These are phyloP conservation scores for Rhodocollybia butyracea DNA, from an alignment of 768 basidiomycete species.

Conservation along the genomic window DNA sequence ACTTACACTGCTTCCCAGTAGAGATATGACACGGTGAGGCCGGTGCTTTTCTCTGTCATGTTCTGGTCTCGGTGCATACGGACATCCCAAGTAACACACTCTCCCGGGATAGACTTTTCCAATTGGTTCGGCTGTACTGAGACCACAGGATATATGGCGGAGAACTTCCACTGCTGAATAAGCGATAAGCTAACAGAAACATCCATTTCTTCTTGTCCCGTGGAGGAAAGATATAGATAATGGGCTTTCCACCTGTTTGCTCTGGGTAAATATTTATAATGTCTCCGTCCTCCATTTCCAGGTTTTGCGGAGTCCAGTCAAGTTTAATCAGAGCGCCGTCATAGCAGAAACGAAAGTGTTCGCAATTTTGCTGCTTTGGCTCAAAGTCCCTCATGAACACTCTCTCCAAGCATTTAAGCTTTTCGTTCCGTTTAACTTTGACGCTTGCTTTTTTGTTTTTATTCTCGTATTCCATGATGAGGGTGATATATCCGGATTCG, in stretches of 20 bases:
- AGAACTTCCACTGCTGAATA: background rate
- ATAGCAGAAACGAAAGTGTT: too few relatives aligned
- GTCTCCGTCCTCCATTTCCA: background rate
- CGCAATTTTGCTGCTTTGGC: too few relatives aligned
- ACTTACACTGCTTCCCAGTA: too few relatives aligned
- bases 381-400: too few relatives aligned
- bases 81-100: slow-evolving; percentile 32
- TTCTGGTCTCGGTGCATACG: slow-evolving; percentile 22
- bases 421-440: too few relatives aligned
- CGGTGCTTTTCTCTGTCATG: too few relatives aligned
- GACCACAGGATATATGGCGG: background rate
- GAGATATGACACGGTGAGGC: too few relatives aligned
- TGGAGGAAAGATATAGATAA: background rate
- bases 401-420: too few relatives aligned
- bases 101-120: background rate
- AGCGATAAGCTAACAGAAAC: background rate
- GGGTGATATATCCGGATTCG: too few relatives aligned
- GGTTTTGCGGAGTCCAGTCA: background rate
- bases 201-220: background rate
- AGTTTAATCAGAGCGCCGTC: too few relatives aligned
- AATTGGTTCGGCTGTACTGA: background rate
- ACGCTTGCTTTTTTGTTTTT: too few relatives aligned
- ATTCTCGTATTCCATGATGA: too few relatives aligned
- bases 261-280: background rate
- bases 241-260: background rate